Percentiles rank a stretch among this genome's conserved stretches.
Evolutionary conservation across 2,329 filamentous ascomycete genomes (phyloP).

Genomic region (Trichoderma gracile): DNA sequence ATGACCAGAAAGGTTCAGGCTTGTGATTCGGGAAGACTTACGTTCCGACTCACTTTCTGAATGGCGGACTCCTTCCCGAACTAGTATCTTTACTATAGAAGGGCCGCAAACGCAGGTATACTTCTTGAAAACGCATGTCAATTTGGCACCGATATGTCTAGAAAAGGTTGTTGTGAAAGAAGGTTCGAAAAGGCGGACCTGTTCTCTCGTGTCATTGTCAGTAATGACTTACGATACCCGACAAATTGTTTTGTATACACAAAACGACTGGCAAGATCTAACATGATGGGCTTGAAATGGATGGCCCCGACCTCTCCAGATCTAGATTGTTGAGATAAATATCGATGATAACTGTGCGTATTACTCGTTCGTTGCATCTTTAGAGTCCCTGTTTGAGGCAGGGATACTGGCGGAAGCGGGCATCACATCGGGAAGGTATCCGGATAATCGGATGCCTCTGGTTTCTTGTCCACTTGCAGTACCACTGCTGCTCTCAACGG

Average conservation of each 20-base stretch:
- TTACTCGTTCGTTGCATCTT: neutral
- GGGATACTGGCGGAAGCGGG: conserved; percentile 1
- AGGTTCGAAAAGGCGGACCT: too few species aligned
- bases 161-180: too few species aligned
- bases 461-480: neutral
- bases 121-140: too few species aligned
- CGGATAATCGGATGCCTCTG: conserved; percentile 18
- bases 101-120: neutral
- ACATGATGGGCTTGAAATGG: too few species aligned
- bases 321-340: too few species aligned
- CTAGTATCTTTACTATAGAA: neutral
- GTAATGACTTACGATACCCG: too few species aligned
- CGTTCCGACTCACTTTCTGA: neutral
- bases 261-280: too few species aligned
- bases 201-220: too few species aligned
- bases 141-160: too few species aligned
- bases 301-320: too few species aligned
- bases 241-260: too few species aligned
- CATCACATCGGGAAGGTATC: conserved; percentile 22
- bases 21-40: neutral
- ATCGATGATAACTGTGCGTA: neutral
- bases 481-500: neutral
- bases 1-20: neutral
- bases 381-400: neutral
- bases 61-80: conserved; percentile 14